phyloP scores from a whole-genome alignment of 148 eudicot species.

The Rhododendron molle region DNA sequence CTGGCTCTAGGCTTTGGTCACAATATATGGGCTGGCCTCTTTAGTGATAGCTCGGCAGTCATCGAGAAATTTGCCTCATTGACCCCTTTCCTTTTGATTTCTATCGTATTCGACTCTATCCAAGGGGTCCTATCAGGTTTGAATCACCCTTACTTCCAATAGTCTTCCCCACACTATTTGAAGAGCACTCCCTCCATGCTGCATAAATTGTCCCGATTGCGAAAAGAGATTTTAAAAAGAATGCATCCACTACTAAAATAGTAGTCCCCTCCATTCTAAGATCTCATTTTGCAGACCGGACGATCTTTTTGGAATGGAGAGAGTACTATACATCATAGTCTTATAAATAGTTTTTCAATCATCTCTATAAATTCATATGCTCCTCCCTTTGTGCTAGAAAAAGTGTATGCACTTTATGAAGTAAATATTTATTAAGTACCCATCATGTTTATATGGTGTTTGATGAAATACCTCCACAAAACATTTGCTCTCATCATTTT shows the following conservation, averaged over 20 bases:
- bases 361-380: neutral
- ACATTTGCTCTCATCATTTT: neutral
- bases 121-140: conserved; percentile 90
- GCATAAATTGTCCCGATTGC: no score
- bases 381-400: neutral
- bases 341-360: neutral
- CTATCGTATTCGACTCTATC: conserved; percentile 56
- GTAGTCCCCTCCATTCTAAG: no score
- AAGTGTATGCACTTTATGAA: neutral
- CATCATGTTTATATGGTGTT: neutral
- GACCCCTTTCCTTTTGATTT: conserved; percentile 51
- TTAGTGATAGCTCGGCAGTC: conserved; percentile 46
- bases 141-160: neutral
- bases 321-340: neutral
- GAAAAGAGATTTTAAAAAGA: no score
- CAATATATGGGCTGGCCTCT: conserved; percentile 63
- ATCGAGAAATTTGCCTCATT: conserved; percentile 46
- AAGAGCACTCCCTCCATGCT: neutral
- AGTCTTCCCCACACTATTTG: neutral
- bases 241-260: no score
- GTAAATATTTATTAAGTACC: neutral
- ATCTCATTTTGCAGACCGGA: neutral
- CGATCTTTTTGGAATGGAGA: neutral
- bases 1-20: conserved; percentile 55
- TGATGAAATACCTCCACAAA: neutral